Evolutionary conservation across 495 filamentous ascomycete genomes (phyloP).

Genomic region (Extremus antarcticus): DNA sequence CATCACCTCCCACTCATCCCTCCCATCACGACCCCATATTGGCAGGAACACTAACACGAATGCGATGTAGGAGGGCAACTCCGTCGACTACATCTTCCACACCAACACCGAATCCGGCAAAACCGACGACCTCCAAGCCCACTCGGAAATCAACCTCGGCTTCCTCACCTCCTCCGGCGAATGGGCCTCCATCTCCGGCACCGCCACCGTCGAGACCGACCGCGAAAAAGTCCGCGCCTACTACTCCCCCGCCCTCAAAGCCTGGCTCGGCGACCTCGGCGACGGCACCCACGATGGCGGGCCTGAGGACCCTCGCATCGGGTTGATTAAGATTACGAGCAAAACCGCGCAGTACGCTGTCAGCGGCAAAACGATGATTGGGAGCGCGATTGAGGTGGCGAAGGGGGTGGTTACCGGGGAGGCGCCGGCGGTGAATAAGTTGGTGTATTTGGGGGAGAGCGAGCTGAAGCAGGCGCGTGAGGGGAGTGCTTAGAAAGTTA

Average conservation of each 20-base stretch:
- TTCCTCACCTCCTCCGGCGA: slow-evolving; percentile 69
- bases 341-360: slow-evolving; percentile 53
- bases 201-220: slow-evolving; percentile 56
- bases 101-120: slow-evolving; percentile 91
- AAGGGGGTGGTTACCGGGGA: slow-evolving; percentile 66
- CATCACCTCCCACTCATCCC: neutral
- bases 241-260: slow-evolving; percentile 64
- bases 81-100: slow-evolving; percentile 84
- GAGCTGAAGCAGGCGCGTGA: slow-evolving; percentile 43
- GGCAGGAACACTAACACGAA: slow-evolving; percentile 4
- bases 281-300: slow-evolving; percentile 80
- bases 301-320: slow-evolving; percentile 69
- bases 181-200: slow-evolving; percentile 75
- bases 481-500: neutral
- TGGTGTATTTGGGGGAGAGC: slow-evolving; percentile 61
- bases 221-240: slow-evolving; percentile 58
- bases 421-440: slow-evolving; percentile 60
- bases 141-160: slow-evolving; percentile 73
- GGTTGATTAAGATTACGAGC: slow-evolving; percentile 55
- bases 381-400: slow-evolving; percentile 56
- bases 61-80: slow-evolving; percentile 57
- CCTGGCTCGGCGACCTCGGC: slow-evolving; percentile 84
- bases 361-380: slow-evolving; percentile 41
- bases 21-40: neutral
- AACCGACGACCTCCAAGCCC: slow-evolving; percentile 65